Evolutionary conservation across 2,329 filamentous ascomycete species (phyloP), one percentile per base, ranked within the genome.

Genomic region (Alternaria sp.): DNA sequence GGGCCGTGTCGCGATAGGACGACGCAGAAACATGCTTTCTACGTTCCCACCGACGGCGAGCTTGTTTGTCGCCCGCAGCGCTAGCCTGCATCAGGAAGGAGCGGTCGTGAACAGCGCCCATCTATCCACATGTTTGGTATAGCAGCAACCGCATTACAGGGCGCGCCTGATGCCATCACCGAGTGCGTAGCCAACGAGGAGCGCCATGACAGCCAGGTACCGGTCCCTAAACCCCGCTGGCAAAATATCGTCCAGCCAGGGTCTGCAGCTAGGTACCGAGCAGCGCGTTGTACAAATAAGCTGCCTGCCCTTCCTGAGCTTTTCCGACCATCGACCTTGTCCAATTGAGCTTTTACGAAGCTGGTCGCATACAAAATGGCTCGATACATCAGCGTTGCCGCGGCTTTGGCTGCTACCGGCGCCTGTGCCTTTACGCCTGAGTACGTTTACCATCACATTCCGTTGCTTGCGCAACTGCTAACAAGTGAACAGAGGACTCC

Each of bases 401-500:
- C 74, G 47, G 76, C 74, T 59, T 74, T 79, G 70, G 76, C 73
- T 68, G 74, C 73, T 57, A 73, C 73, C 19, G 69, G 75, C 63
- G 74, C 72, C 57, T 71, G 70, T 64, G 76, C 75, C 12, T 64
- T 79, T 44, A 79, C 77, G 49, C 77, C 77, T 51, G 71, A 78
- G 77, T 79, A 70, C n/a, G 76, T 67, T 25, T 7, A 26, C 15
- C 12, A 11, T 15, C n/a, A 26, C 15, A 23, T 36, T 7, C n/a
- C 23, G 44, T n/a, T 9, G 11, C 8, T 30, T 11, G n/a, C 36
- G 9, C 3, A 23, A 30, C 17, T 9, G 51, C 43, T 63, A 45
- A 64, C 60, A 47, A n/a, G 26, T 15, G 7, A 21, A 57, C 45
- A 79, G 77, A 63, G 69, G 74, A 40, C 63, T 95, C 66, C 84